Evolutionary conservation across 75 land plant species (phyloP).

Genomic region (Isoetes taiwanensis): DNA sequence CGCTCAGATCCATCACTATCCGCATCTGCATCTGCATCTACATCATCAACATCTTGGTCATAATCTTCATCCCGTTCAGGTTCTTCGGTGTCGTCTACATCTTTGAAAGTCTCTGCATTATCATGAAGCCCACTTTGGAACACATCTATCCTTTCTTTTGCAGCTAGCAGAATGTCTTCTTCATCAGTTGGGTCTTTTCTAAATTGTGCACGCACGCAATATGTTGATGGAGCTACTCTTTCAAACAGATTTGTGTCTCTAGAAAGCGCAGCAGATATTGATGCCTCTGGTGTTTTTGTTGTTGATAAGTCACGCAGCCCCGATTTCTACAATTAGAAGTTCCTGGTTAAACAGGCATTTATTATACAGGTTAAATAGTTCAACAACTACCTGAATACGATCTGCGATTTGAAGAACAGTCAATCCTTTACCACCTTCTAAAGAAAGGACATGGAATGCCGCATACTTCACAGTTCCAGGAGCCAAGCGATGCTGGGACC

Average conservation of each 20-base stretch:
- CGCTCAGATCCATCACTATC: too few species aligned
- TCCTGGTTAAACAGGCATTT: too few species aligned
- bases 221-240: conserved; percentile 92
- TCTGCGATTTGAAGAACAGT: conserved; percentile 78
- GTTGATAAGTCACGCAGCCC: conserved; percentile 87
- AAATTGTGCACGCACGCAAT: conserved; percentile 69
- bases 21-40: too few species aligned
- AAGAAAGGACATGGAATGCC: conserved; percentile 89
- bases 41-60: conserved; percentile 63
- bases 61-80: conserved; percentile 50
- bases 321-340: conserved; percentile 76
- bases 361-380: too few species aligned
- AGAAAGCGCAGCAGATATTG: conserved; percentile 86
- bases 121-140: conserved; percentile 63
- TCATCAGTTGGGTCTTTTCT: conserved; percentile 90
- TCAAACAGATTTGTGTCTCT: conserved; percentile 87
- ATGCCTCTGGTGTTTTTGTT: conserved; percentile 96
- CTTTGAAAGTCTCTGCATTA: conserved; percentile 38
- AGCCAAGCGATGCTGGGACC: conserved; percentile 62
- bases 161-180: conserved; percentile 57
- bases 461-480: conserved; percentile 99
- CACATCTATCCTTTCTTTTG: conserved; percentile 56
- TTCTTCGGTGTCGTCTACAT: conserved; percentile 52
- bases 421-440: conserved; percentile 77
- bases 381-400: conserved; percentile 77